Evolutionary conservation across 257 asterid genomes (phyloP).

Genomic region (Capsicum baccatum): DNA sequence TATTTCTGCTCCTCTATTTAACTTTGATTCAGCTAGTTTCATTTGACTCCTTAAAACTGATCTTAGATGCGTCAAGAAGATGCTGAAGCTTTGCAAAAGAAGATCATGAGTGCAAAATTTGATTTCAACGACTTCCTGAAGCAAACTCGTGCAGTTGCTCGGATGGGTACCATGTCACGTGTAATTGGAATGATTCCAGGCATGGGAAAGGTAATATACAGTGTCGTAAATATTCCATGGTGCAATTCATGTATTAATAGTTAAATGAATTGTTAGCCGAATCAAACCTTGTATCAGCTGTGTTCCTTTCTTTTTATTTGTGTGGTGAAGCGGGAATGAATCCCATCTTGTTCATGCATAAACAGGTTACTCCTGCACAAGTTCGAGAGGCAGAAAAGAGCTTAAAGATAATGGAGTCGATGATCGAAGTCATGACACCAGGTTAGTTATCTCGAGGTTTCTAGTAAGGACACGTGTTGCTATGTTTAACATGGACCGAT

Average conservation of each 20-base stretch:
- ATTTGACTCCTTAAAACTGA: slow-evolving; percentile 13
- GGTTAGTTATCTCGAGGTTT: slow-evolving; percentile 47
- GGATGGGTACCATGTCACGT: slow-evolving; percentile 98
- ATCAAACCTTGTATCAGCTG: background rate
- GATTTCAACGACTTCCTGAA: slow-evolving; percentile 96
- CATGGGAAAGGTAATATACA: slow-evolving; percentile 79
- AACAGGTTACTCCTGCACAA: slow-evolving; percentile 98
- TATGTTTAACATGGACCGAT: background rate
- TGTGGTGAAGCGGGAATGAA: background rate
- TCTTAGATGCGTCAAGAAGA: slow-evolving; percentile 96
- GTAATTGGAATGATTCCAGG: slow-evolving; percentile 99
- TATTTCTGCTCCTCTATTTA: background rate
- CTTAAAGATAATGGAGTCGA: slow-evolving; percentile 83
- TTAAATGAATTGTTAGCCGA: background rate
- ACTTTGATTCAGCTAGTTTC: background rate
- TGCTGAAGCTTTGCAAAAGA: slow-evolving; percentile 95
- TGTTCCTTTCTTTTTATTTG: background rate
- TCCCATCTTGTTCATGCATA: slow-evolving; percentile 18
- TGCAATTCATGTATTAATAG: background rate
- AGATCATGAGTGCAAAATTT: slow-evolving; percentile 95
- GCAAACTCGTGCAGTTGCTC: slow-evolving; percentile 95
- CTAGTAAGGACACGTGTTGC: background rate
- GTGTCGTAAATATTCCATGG: background rate
- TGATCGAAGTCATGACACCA: slow-evolving; percentile 96
- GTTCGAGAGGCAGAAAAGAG: slow-evolving; percentile 96